phyloP scores from a whole-genome alignment of 2,329 filamentous ascomycete genomes.

The Xylaria digitata region DNA sequence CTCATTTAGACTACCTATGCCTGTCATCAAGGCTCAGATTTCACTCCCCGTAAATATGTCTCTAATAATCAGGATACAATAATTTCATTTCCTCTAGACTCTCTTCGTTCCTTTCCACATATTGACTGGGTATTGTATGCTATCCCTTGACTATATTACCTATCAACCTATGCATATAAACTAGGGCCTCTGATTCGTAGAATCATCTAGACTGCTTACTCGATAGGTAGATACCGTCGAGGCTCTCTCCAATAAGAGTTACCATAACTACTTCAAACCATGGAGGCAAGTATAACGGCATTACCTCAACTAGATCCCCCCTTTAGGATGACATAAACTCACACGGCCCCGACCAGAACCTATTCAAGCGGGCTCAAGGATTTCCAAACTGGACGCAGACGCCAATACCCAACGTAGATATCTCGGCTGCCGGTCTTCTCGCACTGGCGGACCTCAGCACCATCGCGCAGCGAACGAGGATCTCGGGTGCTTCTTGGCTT shows the following conservation, averaged over 20 bases:
- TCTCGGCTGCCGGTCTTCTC: conserved; percentile 66
- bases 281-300: conserved; percentile 35
- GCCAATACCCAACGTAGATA: conserved; percentile 58
- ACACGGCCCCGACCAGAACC: conserved; percentile 22
- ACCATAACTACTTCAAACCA: conserved; percentile 8
- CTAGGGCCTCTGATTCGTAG: conserved; percentile 9
- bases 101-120: not conserved
- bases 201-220: not conserved
- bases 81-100: not conserved
- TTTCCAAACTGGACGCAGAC: conserved; percentile 58
- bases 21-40: not conserved
- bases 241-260: conserved; percentile 3
- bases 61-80: not conserved
- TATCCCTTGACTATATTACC: not conserved
- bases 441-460: conserved; percentile 69
- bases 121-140: not conserved
- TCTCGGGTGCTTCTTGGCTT: conserved; percentile 66
- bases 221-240: conserved; percentile 6
- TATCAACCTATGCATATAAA: conserved; percentile 15
- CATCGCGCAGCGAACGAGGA: conserved; percentile 65
- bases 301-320: not conserved
- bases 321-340: conserved; percentile 14
- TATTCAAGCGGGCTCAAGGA: conserved; percentile 43
- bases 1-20: not conserved
- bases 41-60: conserved; percentile 1